phyloP scores from a whole-genome alignment of 805 yeast genomes.

The Martiniozyma abietophila region DNA sequence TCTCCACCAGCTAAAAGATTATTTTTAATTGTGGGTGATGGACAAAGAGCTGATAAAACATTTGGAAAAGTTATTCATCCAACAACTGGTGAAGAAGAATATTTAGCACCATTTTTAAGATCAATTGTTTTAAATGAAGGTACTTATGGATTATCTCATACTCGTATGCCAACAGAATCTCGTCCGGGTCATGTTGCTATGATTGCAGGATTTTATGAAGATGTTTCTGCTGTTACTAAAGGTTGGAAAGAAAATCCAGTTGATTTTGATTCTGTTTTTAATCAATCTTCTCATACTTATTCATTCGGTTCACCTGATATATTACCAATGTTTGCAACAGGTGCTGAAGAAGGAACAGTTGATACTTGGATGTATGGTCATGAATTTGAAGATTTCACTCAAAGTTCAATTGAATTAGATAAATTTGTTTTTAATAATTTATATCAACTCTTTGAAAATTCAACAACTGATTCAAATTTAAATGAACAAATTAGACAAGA shows the following conservation, averaged over 20 bases:
- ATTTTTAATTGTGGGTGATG: constrained; percentile 92
- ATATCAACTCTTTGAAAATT: constrained; percentile 56
- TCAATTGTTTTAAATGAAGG: constrained; percentile 60
- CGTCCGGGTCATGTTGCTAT: constrained; percentile 99
- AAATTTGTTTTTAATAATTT: constrained; percentile 77
- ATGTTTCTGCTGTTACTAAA: constrained; percentile 95
- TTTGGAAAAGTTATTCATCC: constrained; percentile 74
- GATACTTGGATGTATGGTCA: constrained; percentile 95
- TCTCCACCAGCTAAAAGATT: constrained; percentile 84
- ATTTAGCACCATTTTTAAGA: constrained; percentile 80
- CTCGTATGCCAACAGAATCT: constrained; percentile 98
- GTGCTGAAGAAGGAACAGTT: constrained; percentile 67
- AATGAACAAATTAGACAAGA: constrained; percentile 58
- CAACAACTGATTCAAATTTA: constrained; percentile 48
- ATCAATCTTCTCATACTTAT: constrained; percentile 86
- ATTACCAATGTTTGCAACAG: constrained; percentile 91
- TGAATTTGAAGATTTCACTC: constrained; percentile 92
- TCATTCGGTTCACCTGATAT: constrained; percentile 97
- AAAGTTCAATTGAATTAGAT: constrained; percentile 81
- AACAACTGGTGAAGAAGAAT: constrained; percentile 47
- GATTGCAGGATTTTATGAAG: constrained; percentile 98
- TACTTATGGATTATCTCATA: constrained; percentile 92
- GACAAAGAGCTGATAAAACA: constrained; percentile 92
- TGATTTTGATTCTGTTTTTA: constrained; percentile 96
- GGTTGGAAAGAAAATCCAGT: constrained; percentile 99